Conservation (phyloP, 2,329 filamentous ascomycete genomes). For the Triangularia verruculosa region DNA sequence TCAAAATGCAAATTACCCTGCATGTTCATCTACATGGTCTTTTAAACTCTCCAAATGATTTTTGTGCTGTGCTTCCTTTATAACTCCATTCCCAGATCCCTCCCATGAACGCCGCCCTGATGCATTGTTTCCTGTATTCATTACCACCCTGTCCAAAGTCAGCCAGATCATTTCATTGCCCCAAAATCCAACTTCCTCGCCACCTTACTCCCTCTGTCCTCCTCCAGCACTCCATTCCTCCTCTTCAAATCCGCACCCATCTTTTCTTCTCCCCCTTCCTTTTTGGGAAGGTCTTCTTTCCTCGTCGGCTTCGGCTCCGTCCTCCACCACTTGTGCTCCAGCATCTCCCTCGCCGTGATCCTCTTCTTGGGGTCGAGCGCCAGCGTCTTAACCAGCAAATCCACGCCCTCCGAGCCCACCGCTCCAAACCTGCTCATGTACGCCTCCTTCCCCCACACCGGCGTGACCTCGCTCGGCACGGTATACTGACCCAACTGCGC, state of each 20-base stretch:
- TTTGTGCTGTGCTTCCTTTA: background rate
- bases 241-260: constrained; percentile 81
- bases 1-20: no score
- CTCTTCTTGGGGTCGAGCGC: constrained; percentile 82
- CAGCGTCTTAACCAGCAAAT: constrained; percentile 82
- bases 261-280: constrained; percentile 66
- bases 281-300: constrained; percentile 77
- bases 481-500: constrained; percentile 76
- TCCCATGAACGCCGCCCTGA: no score
- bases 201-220: constrained; percentile 66
- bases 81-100: background rate
- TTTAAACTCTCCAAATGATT: no score
- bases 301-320: constrained; percentile 77
- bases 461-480: constrained; percentile 50
- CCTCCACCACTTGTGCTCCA: constrained; percentile 84
- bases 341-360: constrained; percentile 71
- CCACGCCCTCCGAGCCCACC: constrained; percentile 77
- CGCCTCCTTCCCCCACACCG: constrained; percentile 64
- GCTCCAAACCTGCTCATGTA: constrained; percentile 77
- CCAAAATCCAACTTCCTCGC: constrained; percentile 81
- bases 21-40: no score
- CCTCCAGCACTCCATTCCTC: constrained; percentile 68
- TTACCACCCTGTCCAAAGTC: background rate
- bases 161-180: constrained; percentile 32
- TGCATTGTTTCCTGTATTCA: background rate